These are phyloP conservation scores for Parsonsia alboflavescens DNA, from an alignment of 257 asterid genomes.

Conservation along the genomic window DNA sequence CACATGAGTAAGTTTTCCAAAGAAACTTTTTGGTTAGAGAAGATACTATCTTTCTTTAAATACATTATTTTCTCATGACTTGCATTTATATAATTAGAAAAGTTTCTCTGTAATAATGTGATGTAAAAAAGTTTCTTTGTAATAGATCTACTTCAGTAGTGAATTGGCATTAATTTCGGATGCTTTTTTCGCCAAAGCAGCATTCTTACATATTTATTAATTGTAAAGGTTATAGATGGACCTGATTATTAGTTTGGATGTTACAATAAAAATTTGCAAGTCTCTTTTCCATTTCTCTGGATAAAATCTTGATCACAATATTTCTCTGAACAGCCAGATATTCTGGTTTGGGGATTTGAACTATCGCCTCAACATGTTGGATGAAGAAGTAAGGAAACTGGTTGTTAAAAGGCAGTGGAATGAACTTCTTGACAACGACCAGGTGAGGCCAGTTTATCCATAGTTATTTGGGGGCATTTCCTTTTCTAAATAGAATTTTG, in stretches of 20 bases:
- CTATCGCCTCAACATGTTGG: conserved; percentile 70
- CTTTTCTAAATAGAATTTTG: too few relatives aligned
- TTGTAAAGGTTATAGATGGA: too few relatives aligned
- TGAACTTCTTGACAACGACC: conserved; percentile 68
- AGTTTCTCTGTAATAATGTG: too few relatives aligned
- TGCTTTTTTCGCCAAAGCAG: background rate
- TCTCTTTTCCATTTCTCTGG: conserved; percentile 5
- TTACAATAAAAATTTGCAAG: background rate
- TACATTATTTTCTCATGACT: background rate
- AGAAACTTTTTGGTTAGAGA: background rate
- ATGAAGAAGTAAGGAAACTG: conserved; percentile 61
- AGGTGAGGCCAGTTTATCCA: conserved; percentile 35
- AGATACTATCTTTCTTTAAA: background rate
- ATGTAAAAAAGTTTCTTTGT: background rate
- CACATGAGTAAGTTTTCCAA: conserved; percentile 68
- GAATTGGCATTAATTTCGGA: background rate
- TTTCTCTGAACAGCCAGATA: conserved; percentile 61
- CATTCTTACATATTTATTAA: background rate
- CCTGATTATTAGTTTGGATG: background rate
- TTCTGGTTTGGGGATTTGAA: conserved; percentile 99
- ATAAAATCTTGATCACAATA: conserved; percentile 8
- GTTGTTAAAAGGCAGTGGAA: conserved; percentile 67
- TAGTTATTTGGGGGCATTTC: background rate
- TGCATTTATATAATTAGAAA: background rate
- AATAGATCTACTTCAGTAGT: background rate